Percentiles rank a stretch among this genome's conserved stretches.
Conservation (phyloP, 805 yeast genomes). For the Debaryomyces prosopidis region DNA sequence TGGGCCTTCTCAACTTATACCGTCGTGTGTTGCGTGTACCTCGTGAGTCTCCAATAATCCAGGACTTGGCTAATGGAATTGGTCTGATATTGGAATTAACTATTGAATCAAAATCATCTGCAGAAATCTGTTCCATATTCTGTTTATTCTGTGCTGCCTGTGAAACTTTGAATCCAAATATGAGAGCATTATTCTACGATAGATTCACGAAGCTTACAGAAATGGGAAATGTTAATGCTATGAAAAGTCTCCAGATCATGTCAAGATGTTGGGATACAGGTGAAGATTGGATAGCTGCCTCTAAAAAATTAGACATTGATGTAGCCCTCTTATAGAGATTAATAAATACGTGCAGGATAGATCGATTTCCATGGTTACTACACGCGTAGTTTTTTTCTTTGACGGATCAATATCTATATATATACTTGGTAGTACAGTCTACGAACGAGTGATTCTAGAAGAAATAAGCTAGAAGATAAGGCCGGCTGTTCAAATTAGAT, state of each 20-base stretch:
- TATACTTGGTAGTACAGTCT: neutral
- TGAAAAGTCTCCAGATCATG: slow-evolving; percentile 50
- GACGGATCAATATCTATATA: neutral
- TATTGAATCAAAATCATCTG: slow-evolving; percentile 48
- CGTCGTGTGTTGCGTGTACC: slow-evolving; percentile 55
- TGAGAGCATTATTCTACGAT: slow-evolving; percentile 35
- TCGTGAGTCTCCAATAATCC: slow-evolving; percentile 46
- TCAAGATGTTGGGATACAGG: slow-evolving; percentile 54
- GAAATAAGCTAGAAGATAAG: neutral
- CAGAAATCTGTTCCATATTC: slow-evolving; percentile 56
- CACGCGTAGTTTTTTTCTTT: neutral
- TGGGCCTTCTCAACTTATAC: slow-evolving; percentile 57
- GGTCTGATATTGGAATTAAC: slow-evolving; percentile 33
- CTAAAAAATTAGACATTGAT: slow-evolving; percentile 42
- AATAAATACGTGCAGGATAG: neutral
- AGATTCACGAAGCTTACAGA: slow-evolving; percentile 43
- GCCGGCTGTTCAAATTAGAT: neutral
- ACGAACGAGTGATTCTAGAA: neutral
- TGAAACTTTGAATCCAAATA: slow-evolving; percentile 44
- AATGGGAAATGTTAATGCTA: slow-evolving; percentile 44
- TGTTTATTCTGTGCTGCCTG: slow-evolving; percentile 61
- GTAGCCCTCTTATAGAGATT: slow-evolving; percentile 40
- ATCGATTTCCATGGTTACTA: neutral
- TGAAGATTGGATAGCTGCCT: slow-evolving; percentile 52
- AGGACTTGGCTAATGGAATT: slow-evolving; percentile 45